Percentiles rank a stretch among this genome's conserved stretches.
These are phyloP conservation scores for Hibiscus trionum DNA, from an alignment of 345 rosid species.

Conservation along the genomic window DNA sequence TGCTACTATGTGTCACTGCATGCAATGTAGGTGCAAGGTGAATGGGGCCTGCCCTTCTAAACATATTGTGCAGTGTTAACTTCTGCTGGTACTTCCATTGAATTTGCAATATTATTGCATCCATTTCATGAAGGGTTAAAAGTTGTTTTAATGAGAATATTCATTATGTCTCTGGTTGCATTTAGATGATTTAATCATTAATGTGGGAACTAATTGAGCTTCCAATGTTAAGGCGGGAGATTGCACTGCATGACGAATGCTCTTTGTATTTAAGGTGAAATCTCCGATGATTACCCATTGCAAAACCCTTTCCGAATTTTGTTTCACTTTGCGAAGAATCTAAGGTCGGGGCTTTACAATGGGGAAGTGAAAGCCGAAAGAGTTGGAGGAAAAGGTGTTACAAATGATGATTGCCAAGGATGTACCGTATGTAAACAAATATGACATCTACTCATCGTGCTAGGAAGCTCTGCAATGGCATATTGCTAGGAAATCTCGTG, in stretches of 20 bases:
- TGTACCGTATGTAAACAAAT: too few relatives aligned
- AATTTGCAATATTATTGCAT: neutral
- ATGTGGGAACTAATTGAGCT: too few relatives aligned
- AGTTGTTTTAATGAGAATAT: neutral
- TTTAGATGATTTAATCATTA: neutral
- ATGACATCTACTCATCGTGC: too few relatives aligned
- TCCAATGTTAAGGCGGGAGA: too few relatives aligned
- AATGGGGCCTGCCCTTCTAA: constrained; percentile 12
- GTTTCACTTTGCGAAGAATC: neutral
- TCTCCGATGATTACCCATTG: neutral
- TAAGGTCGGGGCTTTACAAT: neutral
- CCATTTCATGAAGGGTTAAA: neutral
- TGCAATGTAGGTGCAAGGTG: neutral
- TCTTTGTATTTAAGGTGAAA: too few relatives aligned
- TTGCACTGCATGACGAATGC: too few relatives aligned
- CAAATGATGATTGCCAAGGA: too few relatives aligned
- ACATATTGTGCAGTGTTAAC: constrained; percentile 17
- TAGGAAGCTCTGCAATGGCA: too few relatives aligned
- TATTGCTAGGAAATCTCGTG: too few relatives aligned
- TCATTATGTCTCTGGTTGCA: neutral
- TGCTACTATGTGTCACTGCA: neutral
- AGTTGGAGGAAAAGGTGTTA: too few relatives aligned
- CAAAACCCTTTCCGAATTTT: neutral
- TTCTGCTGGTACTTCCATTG: neutral
- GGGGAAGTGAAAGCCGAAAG: too few relatives aligned